These are phyloP conservation scores for Mucor saturninus DNA, from an alignment of 371 early-diverging fungal genomes.

Conservation along the genomic window DNA sequence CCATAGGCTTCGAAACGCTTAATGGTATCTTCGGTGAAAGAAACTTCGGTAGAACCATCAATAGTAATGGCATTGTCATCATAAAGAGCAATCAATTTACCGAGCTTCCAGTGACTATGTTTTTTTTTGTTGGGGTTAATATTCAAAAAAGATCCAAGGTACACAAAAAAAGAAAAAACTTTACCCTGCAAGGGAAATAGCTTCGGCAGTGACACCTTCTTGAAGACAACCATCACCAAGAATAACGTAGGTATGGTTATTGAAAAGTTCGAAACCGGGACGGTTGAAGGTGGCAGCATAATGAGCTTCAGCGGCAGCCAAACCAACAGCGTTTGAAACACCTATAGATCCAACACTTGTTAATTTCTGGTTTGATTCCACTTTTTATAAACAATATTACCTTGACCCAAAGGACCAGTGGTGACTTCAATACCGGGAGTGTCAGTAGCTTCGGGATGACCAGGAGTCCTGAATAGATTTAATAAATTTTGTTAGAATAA, in stretches of 20 bases:
- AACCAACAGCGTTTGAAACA: slow-evolving; percentile 95
- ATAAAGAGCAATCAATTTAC: slow-evolving; percentile 96
- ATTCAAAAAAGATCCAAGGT: slow-evolving; percentile 4
- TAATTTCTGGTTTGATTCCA: background rate
- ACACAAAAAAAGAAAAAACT: slow-evolving; percentile 1
- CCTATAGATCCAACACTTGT: slow-evolving; percentile 21
- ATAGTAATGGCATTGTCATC: slow-evolving; percentile 98
- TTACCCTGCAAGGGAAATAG: slow-evolving; percentile 97
- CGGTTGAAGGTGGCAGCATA: slow-evolving; percentile 91
- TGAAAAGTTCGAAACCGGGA: slow-evolving; percentile 81
- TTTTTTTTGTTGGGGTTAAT: slow-evolving; percentile 5
- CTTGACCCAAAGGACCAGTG: slow-evolving; percentile 99
- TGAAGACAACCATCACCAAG: slow-evolving; percentile 99
- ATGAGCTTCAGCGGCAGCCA: slow-evolving; percentile 92
- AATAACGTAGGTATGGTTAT: slow-evolving; percentile 89
- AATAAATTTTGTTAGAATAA: background rate
- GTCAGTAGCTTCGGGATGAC: slow-evolving; percentile 91
- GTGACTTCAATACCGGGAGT: slow-evolving; percentile 97
- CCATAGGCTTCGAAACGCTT: slow-evolving; percentile 94
- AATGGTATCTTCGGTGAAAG: slow-evolving; percentile 94
- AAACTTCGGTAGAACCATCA: slow-evolving; percentile 90
- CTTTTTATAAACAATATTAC: slow-evolving; percentile 32
- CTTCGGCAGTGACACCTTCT: slow-evolving; percentile 98
- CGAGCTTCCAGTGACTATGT: slow-evolving; percentile 89
- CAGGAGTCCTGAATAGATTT: slow-evolving; percentile 77